Evolutionary conservation across 768 basidiomycete genomes (phyloP).

Genomic region (Pisolithus orientalis): DNA sequence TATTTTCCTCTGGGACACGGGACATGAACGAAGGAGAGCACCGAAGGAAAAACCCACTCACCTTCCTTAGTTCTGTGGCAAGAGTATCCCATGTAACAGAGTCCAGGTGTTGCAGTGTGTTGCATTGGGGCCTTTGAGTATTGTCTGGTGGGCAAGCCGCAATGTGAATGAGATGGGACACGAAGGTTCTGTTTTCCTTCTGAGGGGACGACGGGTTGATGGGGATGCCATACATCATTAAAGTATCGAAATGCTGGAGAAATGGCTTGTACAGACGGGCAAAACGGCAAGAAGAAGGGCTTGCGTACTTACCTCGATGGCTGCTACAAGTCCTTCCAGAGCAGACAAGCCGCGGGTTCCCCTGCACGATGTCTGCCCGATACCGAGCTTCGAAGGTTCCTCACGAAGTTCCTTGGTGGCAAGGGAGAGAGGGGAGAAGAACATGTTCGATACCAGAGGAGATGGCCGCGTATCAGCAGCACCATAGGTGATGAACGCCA

Average conservation of each 20-base stretch:
- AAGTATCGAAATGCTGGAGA: constrained; percentile 40
- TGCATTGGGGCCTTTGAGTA: constrained; percentile 49
- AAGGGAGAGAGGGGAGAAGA: constrained; percentile 41
- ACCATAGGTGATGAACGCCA: constrained; percentile 61
- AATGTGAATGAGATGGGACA: constrained; percentile 54
- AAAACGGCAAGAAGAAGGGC: neutral
- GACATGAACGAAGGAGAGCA: neutral
- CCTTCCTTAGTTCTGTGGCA: constrained; percentile 58
- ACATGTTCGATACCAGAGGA: constrained; percentile 51
- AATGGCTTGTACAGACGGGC: constrained; percentile 23
- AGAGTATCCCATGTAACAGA: constrained; percentile 53
- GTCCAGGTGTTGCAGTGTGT: constrained; percentile 43
- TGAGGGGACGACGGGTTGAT: constrained; percentile 14
- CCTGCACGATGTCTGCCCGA: constrained; percentile 50
- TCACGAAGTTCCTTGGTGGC: constrained; percentile 42
- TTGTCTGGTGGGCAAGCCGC: constrained; percentile 52
- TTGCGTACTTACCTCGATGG: constrained; percentile 53
- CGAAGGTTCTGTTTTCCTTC: constrained; percentile 22
- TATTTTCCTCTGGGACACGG: constrained; percentile 47
- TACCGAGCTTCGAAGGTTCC: constrained; percentile 44
- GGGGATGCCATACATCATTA: constrained; percentile 17
- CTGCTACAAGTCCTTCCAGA: constrained; percentile 64
- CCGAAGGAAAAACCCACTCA: constrained; percentile 15
- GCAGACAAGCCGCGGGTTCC: constrained; percentile 54
- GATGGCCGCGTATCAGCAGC: constrained; percentile 47